Base-by-base conservation (phyloP, 2,329 filamentous ascomycete species). In the Ophiosphaerella narmari region DNA sequence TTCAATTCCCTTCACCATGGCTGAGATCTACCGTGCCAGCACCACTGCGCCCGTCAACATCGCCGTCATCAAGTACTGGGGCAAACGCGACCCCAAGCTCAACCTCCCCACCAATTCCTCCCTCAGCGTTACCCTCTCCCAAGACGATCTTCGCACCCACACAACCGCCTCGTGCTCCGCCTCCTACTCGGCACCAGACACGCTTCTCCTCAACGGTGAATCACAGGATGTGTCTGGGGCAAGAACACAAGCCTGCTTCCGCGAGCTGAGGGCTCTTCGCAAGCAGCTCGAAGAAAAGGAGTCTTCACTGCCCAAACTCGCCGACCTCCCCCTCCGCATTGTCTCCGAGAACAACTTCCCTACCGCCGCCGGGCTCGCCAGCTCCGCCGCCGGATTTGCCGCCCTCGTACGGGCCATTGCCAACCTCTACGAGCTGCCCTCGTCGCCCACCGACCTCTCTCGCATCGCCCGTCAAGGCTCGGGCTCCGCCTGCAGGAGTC, bases 291-390 rank as follows among this genome's bases (percentile, higher is more conserved):
- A 99, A 75, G 78, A 80, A 32, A 75, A 81, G 54, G 80, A 96
- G 71, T 64, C 86, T 0, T 86, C 85, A 18, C 82, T 96, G n/a
- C 91, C 93, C 37, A 90, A 89, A 74, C 85, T 99, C 49, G 89
- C 91, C 9, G 72, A 80, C 43, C 80, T 89, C 66, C 86, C 89
- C 31, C 85, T 99, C 54, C 89, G 87, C 64, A 87, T 99, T 60
- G 91, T 97, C 48, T 94, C 90, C 49, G 89, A 94, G 79, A 99
- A 99, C 83, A 99, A 99, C 82, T 99, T 99, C 82, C 94, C 94
- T 57, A 99, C 94, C 2, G 94, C 94, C 23, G 94, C 94, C 4
- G 94, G 94, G 6, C 86, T 99, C 24, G 84, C 84, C 35, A 81
- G 79, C 60, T 80, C 79, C 18, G 84, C 84, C n/a, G 84, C 84